Percentiles rank a stretch among this genome's conserved stretches.
phyloP scores from a whole-genome alignment of 352 stramenopile genomes.

The Globisporangium lucens region DNA sequence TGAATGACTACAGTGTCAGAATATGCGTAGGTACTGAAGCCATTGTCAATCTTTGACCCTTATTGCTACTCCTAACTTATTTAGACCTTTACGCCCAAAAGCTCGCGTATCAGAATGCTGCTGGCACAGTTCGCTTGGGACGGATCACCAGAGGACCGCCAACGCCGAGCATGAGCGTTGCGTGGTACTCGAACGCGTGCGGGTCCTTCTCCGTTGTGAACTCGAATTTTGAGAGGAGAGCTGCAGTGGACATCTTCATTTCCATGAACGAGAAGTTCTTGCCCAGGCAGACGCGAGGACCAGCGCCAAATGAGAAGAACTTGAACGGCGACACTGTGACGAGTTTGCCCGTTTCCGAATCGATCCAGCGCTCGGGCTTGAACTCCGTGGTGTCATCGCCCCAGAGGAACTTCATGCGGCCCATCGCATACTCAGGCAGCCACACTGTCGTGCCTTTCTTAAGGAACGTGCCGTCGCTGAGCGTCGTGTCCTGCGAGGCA shows the following conservation, averaged over 20 bases:
- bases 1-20: background rate
- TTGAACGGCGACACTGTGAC: slow-evolving; percentile 30
- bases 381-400: slow-evolving; percentile 38
- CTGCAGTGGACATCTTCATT: slow-evolving; percentile 29
- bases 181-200: slow-evolving; percentile 16
- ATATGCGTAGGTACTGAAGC: background rate
- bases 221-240: slow-evolving; percentile 23
- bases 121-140: background rate
- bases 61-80: too few relatives aligned
- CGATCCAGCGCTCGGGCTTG: slow-evolving; percentile 47
- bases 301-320: slow-evolving; percentile 43
- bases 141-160: background rate
- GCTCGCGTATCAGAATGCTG: background rate
- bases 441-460: slow-evolving; percentile 28
- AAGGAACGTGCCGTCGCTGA: slow-evolving; percentile 51
- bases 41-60: background rate
- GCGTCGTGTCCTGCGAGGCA: slow-evolving; percentile 39
- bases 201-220: slow-evolving; percentile 16
- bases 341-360: slow-evolving; percentile 15
- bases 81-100: too few relatives aligned
- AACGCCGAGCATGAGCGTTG: slow-evolving; percentile 14
- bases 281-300: slow-evolving; percentile 40
- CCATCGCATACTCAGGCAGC: slow-evolving; percentile 49
- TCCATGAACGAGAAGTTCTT: slow-evolving; percentile 29
- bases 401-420: slow-evolving; percentile 33